Evolutionary conservation across 2,329 filamentous ascomycete species (phyloP), one percentile per base, ranked within the genome.

Genomic region (Domatiomyces catenatus): DNA sequence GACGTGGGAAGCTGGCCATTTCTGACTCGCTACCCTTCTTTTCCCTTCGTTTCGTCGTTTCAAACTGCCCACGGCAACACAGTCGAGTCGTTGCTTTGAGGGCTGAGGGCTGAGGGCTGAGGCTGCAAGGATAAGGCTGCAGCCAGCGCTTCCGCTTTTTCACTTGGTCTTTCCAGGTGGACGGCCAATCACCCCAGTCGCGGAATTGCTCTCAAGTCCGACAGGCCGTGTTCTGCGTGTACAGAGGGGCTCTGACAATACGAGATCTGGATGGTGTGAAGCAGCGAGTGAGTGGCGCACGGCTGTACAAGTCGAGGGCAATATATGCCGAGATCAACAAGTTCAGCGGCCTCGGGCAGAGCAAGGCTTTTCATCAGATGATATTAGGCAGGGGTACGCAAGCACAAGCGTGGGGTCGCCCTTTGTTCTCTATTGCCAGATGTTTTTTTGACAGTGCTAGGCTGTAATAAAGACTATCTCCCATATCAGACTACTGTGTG

Each of bases 1-100:
- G 46, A 20, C 50, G 50, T 48, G 50, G 50, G 42, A 52, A 43
- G 50, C 28, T 46, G 24, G 36, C 49, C 50, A 52, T 52, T 49
- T 44, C 17, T 12, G 19, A 22, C 6, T n/a, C n/a, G n/a, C 19
- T 45, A 45, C 18, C 3, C 22, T 24, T 24, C 22, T 24, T 24
- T 24, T 24, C 22, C 6, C 6, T 24, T 24, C 6, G 3, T 6
- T 6, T 24, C 22, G 5, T 39, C 32, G 5, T 39, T 15, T 15
- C 10, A 2, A 39, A 39, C 10, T 39, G 32, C 32, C 8, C 32
- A 15, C 8, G 32, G 8, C 32, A 15, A 39, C 5, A 12, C 12
- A 39, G 12, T 39, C 32, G 32, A 15, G 15, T 10, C 7, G 32
- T 39, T 15, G 12, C 4, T 15, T 39, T n/a, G n/a, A 15, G 15